These are phyloP conservation scores for Acanthamoeba polyphaga DNA, from an alignment of 208 protist species.

Conservation along the genomic window DNA sequence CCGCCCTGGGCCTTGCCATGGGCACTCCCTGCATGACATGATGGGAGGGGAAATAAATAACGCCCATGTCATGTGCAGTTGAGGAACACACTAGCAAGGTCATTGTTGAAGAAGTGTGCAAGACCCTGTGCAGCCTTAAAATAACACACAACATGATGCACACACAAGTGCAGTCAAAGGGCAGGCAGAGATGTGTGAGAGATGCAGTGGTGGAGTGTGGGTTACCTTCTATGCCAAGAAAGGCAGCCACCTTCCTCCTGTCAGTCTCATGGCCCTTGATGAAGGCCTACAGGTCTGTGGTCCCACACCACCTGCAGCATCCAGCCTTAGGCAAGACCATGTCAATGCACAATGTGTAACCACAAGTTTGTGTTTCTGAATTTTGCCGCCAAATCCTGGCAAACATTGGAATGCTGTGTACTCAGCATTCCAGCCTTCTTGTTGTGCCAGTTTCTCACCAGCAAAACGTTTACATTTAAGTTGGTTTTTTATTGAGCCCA, in stretches of 20 bases:
- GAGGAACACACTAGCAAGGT: conserved; percentile 4
- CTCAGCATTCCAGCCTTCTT: no score
- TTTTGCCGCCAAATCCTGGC: no score
- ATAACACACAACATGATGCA: background rate
- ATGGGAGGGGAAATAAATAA: background rate
- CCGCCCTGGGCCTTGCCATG: conserved; percentile 54
- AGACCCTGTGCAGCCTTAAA: conserved; percentile 49
- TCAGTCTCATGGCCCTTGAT: background rate
- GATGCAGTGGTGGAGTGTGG: no score
- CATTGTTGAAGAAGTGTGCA: conserved; percentile 77
- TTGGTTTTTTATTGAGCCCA: no score
- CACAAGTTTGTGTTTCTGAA: no score
- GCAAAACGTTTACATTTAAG: no score
- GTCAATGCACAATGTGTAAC: no score
- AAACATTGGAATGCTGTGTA: no score
- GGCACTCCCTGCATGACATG: conserved; percentile 16
- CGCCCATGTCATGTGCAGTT: no score
- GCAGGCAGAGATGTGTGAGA: no score
- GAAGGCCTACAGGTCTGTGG: conserved; percentile 2
- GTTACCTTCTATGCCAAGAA: conserved; percentile 63
- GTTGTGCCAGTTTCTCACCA: no score
- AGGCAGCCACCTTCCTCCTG: conserved; percentile 7
- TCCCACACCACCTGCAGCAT: background rate
- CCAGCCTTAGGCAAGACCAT: no score
- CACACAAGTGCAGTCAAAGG: background rate